phyloP scores from a whole-genome alignment of 2,329 filamentous ascomycete species.

The Purpureocillium takamizusanense region DNA sequence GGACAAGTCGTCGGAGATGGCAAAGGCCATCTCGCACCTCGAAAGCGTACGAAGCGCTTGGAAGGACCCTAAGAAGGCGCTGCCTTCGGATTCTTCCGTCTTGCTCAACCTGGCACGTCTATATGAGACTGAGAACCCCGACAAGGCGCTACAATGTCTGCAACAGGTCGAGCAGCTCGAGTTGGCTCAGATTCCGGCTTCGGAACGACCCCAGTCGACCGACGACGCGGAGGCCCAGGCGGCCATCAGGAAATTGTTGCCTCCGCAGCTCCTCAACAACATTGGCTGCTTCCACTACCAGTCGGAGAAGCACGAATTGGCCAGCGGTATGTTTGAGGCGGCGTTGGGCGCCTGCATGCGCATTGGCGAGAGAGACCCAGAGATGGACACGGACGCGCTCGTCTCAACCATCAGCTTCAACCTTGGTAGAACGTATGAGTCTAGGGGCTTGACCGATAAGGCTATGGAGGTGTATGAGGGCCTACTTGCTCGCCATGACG shows the following conservation, averaged over 20 bases:
- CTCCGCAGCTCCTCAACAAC: conserved; percentile 91
- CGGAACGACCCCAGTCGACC: conserved; percentile 50
- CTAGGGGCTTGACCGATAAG: conserved; percentile 69
- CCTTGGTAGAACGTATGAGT: conserved; percentile 86
- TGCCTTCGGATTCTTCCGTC: conserved; percentile 75
- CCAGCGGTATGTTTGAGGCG: conserved; percentile 85
- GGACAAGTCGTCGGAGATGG: conserved; percentile 76
- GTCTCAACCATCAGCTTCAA: conserved; percentile 97
- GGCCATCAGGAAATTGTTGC: conserved; percentile 65
- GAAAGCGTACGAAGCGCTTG: conserved; percentile 79
- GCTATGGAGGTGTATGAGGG: conserved; percentile 85
- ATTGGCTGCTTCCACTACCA: conserved; percentile 95
- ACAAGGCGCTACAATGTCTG: conserved; percentile 86
- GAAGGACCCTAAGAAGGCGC: conserved; percentile 85
- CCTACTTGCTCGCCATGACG: conserved; percentile 71
- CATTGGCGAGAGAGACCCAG: conserved; percentile 64
- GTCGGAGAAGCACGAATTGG: conserved; percentile 68
- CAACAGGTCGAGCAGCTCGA: conserved; percentile 89
- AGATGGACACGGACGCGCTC: conserved; percentile 78
- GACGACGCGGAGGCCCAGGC: conserved; percentile 52
- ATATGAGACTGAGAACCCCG: conserved; percentile 77
- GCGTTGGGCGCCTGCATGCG: conserved; percentile 81
- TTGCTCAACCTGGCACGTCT: conserved; percentile 85
- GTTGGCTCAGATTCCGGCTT: conserved; percentile 64
- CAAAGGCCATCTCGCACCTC: conserved; percentile 77